A percentile compares a stretch with the other conserved stretches of the same genome.
Conservation (phyloP, 495 filamentous ascomycete genomes). For the Xylaria flabelliformis region DNA sequence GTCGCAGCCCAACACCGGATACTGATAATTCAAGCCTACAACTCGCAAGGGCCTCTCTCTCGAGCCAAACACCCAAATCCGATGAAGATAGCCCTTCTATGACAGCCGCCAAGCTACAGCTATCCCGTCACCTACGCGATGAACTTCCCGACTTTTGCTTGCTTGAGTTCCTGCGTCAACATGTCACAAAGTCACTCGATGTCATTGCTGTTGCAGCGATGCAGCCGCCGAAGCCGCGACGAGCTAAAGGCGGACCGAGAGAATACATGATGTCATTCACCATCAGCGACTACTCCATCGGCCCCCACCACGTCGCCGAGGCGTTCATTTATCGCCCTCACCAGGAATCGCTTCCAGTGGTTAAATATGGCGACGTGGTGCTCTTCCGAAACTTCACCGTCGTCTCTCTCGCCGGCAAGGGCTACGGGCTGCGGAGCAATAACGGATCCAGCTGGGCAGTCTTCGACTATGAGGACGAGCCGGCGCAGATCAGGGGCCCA, state of each 20-base stretch:
- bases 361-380: slow-evolving; percentile 74
- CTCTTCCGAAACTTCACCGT: slow-evolving; percentile 79
- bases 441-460: slow-evolving; percentile 69
- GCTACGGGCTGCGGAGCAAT: slow-evolving; percentile 54
- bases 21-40: slow-evolving; percentile 36
- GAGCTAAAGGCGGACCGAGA: slow-evolving; percentile 68
- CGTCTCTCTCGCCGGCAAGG: slow-evolving; percentile 54
- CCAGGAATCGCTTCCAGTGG: slow-evolving; percentile 70
- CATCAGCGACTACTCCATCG: slow-evolving; percentile 69
- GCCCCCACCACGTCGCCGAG: slow-evolving; percentile 52
- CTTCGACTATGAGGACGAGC: slow-evolving; percentile 45
- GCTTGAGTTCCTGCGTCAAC: slow-evolving; percentile 66
- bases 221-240: slow-evolving; percentile 57
- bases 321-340: slow-evolving; percentile 79
- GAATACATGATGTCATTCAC: slow-evolving; percentile 74
- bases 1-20: slow-evolving; percentile 24
- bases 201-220: slow-evolving; percentile 72
- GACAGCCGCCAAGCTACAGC: slow-evolving; percentile 45
- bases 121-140: slow-evolving; percentile 60
- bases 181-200: slow-evolving; percentile 63
- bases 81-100: slow-evolving; percentile 40
- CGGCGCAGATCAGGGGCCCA: slow-evolving; percentile 53
- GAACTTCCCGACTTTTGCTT: slow-evolving; percentile 70
- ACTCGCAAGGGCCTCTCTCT: slow-evolving; percentile 33
- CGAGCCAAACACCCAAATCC: slow-evolving; percentile 26